phyloP scores from a whole-genome alignment of 805 yeast species.

The Barnettozyma pratensis region DNA sequence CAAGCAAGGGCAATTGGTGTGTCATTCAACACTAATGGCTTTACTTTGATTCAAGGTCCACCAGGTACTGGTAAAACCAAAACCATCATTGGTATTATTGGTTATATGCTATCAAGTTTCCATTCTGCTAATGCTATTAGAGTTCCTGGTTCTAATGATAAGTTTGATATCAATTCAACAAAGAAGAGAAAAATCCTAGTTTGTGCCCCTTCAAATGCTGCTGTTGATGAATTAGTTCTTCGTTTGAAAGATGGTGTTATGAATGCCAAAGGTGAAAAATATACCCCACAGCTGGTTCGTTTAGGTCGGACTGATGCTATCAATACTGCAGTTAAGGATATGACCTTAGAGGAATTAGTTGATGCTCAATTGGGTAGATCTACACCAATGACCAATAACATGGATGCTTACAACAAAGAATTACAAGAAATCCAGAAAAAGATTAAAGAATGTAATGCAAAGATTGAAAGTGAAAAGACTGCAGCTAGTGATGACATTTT shows the following conservation, averaged over 20 bases:
- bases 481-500: constrained; percentile 46
- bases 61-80: constrained; percentile 99
- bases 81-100: constrained; percentile 88
- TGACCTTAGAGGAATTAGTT: constrained; percentile 81
- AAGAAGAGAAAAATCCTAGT: constrained; percentile 57
- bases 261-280: constrained; percentile 45
- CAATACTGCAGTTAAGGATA: constrained; percentile 72
- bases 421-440: constrained; percentile 12
- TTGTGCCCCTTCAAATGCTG: constrained; percentile 99
- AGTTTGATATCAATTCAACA: constrained; percentile 15
- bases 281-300: constrained; percentile 70
- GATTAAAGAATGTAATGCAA: constrained; percentile 21
- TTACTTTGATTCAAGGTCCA: constrained; percentile 94
- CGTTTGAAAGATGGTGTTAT: constrained; percentile 73
- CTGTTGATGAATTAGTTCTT: constrained; percentile 90
- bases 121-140: constrained; percentile 27
- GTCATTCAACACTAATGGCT: constrained; percentile 63
- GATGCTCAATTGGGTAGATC: constrained; percentile 37
- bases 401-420: constrained; percentile 50
- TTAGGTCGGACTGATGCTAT: constrained; percentile 88
- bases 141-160: constrained; percentile 22
- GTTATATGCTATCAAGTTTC: constrained; percentile 54
- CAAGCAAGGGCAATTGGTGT: constrained; percentile 89
- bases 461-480: constrained; percentile 19
- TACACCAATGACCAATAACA: constrained; percentile 27